Conservation (phyloP, 352 stramenopile genomes). For the Globisporangium iwayamae region DNA sequence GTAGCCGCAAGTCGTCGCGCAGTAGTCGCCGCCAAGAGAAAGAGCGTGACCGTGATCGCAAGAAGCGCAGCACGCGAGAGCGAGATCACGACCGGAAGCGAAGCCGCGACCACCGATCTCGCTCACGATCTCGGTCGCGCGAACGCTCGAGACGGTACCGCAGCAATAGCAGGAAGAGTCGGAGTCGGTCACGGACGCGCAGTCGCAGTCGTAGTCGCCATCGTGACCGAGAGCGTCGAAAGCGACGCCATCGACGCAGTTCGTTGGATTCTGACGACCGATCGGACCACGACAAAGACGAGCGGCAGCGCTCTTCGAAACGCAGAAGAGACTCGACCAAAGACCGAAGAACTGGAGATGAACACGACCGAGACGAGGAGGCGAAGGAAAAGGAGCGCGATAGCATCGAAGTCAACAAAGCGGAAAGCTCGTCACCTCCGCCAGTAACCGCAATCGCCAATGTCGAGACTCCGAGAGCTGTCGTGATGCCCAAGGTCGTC, state of each 20-base stretch:
- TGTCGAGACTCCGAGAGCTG: slow-evolving; percentile 2
- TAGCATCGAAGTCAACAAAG: neutral
- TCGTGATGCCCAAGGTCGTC: slow-evolving; percentile 33
- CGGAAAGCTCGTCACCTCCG: neutral
- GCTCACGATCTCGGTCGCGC: slow-evolving; percentile 23
- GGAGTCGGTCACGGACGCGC: slow-evolving; percentile 22
- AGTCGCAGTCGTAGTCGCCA: slow-evolving; percentile 30
- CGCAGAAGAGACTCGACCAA: slow-evolving; percentile 11
- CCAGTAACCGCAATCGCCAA: neutral
- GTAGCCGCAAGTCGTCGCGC: neutral
- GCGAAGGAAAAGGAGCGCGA: neutral
- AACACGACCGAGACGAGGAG: neutral
- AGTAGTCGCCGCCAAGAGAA: slow-evolving; percentile 4
- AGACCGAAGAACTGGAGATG: neutral
- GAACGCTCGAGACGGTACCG: slow-evolving; percentile 25
- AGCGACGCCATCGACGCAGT: slow-evolving; percentile 20
- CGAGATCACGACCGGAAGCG: slow-evolving; percentile 18
- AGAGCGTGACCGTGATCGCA: slow-evolving; percentile 5
- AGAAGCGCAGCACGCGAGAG: slow-evolving; percentile 13
- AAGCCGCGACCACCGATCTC: slow-evolving; percentile 20
- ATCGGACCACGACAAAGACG: slow-evolving; percentile 7
- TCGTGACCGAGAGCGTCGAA: slow-evolving; percentile 16
- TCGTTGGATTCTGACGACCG: slow-evolving; percentile 16
- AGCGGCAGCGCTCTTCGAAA: slow-evolving; percentile 18
- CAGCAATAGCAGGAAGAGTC: slow-evolving; percentile 7